A percentile compares a stretch with the other conserved stretches of the same genome.
Conservation (phyloP, 257 asterid genomes). For the Solanum etuberosum region DNA sequence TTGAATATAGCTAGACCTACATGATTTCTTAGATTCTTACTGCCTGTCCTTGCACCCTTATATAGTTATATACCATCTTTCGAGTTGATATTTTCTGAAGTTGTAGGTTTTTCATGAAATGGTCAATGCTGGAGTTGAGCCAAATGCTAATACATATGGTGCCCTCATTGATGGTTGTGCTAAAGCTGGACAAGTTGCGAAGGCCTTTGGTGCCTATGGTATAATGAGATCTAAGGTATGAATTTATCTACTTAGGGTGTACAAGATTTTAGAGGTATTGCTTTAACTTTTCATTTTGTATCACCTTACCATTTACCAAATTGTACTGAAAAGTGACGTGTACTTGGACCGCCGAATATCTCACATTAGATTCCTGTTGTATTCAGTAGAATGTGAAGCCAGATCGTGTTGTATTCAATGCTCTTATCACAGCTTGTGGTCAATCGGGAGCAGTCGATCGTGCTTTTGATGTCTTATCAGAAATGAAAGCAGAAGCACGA, state of each 20-base stretch:
- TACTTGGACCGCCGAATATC: neutral
- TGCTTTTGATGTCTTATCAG: slow-evolving; percentile 91
- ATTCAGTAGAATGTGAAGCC: slow-evolving; percentile 88
- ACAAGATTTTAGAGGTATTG: neutral
- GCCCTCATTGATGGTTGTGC: slow-evolving; percentile 98
- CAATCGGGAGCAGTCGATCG: slow-evolving; percentile 95
- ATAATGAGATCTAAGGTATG: slow-evolving; percentile 91
- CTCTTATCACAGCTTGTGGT: slow-evolving; percentile 98
- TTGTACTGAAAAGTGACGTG: slow-evolving; percentile 1
- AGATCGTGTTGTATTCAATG: slow-evolving; percentile 95
- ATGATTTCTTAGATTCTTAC: neutral
- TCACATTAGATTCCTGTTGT: slow-evolving; percentile 29
- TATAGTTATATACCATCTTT: slow-evolving; percentile 3
- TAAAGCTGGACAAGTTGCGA: slow-evolving; percentile 96
- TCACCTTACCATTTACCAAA: neutral
- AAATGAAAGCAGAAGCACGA: slow-evolving; percentile 66
- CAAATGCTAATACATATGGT: slow-evolving; percentile 89
- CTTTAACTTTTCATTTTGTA: slow-evolving; percentile 1
- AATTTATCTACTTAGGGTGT: slow-evolving; percentile 1
- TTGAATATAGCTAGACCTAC: neutral
- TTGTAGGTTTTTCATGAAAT: slow-evolving; percentile 91
- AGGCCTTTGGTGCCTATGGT: slow-evolving; percentile 99
- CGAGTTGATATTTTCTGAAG: slow-evolving; percentile 11
- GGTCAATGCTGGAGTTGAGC: slow-evolving; percentile 95
- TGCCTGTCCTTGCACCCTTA: slow-evolving; percentile 1